These are phyloP conservation scores for Coniochaeta prunicola DNA, from an alignment of 2,329 filamentous ascomycete species.

Conservation along the genomic window DNA sequence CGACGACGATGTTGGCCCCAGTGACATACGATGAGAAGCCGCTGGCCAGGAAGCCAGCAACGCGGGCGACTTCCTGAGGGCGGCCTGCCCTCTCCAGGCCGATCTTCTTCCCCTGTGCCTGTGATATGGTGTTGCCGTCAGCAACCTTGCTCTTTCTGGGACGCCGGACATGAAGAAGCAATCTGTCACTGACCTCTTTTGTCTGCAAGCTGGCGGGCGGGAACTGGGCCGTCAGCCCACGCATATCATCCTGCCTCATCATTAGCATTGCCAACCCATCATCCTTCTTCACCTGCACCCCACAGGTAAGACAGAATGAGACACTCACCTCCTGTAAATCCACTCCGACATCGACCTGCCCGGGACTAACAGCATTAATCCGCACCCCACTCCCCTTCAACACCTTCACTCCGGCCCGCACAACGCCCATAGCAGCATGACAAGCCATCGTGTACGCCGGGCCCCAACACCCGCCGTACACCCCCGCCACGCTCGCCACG, in stretches of 20 bases:
- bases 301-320: neutral
- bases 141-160: neutral
- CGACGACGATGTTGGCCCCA: constrained; percentile 54
- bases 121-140: neutral
- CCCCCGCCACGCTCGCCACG: constrained; percentile 49
- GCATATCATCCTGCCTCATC: constrained; percentile 27
- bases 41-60: constrained; percentile 55
- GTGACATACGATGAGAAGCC: constrained; percentile 58
- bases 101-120: constrained; percentile 40
- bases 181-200: constrained; percentile 25
- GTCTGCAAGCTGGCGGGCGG: constrained; percentile 46
- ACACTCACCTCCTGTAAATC: constrained; percentile 32
- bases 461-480: constrained; percentile 52
- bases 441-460: constrained; percentile 53
- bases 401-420: constrained; percentile 48
- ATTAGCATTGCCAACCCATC: neutral
- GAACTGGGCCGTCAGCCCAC: constrained; percentile 44
- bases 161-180: too few species aligned
- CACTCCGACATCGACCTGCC: constrained; percentile 31
- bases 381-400: constrained; percentile 51
- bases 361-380: constrained; percentile 45
- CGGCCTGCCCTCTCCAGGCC: constrained; percentile 51
- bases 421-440: constrained; percentile 55
- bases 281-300: neutral
- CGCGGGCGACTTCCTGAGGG: constrained; percentile 50